A percentile compares a stretch with the other conserved stretches of the same genome.
phyloP scores from a whole-genome alignment of 371 early-diverging fungal genomes.

The Actinomortierella ambigua region DNA sequence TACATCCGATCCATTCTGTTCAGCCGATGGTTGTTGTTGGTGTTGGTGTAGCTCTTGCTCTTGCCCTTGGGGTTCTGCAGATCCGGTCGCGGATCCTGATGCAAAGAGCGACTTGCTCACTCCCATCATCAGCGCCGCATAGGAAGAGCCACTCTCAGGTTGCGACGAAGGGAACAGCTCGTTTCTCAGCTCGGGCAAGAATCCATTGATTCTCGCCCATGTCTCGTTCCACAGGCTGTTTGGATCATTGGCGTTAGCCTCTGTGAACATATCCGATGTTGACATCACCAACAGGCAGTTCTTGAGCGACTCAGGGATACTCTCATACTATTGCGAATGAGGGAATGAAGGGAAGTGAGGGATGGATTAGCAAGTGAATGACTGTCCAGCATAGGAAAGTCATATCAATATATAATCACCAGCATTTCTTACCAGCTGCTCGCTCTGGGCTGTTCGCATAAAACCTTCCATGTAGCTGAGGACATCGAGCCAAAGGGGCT shows the following conservation, averaged over 20 bases:
- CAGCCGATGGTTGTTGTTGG: no score
- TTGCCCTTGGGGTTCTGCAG: no score
- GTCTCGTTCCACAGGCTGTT: conserved; percentile 63
- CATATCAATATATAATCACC: not conserved
- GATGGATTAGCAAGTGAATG: not conserved
- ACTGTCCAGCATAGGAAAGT: not conserved
- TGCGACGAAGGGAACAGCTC: conserved; percentile 57
- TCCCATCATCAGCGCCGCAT: conserved; percentile 45
- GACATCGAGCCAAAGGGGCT: conserved; percentile 61
- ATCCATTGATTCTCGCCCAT: conserved; percentile 58
- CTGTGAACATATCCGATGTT: conserved; percentile 52
- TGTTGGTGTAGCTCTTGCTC: no score
- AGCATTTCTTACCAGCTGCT: conserved; percentile 52
- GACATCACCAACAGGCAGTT: conserved; percentile 78
- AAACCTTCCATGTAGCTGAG: conserved; percentile 47
- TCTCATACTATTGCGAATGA: conserved; percentile 57
- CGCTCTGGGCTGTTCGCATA: conserved; percentile 47
- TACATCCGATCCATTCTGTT: no score
- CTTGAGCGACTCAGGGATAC: conserved; percentile 70
- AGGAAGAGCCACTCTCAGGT: conserved; percentile 31
- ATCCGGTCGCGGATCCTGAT: no score
- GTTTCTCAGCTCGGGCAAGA: conserved; percentile 59
- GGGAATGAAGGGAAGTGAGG: not conserved
- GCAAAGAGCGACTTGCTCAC: conserved; percentile 40
- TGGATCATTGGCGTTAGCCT: conserved; percentile 20